Evolutionary conservation across 2,329 filamentous ascomycete species (phyloP), one percentile per base, ranked within the genome.

Genomic region (Cryoendolithus antarcticus): DNA sequence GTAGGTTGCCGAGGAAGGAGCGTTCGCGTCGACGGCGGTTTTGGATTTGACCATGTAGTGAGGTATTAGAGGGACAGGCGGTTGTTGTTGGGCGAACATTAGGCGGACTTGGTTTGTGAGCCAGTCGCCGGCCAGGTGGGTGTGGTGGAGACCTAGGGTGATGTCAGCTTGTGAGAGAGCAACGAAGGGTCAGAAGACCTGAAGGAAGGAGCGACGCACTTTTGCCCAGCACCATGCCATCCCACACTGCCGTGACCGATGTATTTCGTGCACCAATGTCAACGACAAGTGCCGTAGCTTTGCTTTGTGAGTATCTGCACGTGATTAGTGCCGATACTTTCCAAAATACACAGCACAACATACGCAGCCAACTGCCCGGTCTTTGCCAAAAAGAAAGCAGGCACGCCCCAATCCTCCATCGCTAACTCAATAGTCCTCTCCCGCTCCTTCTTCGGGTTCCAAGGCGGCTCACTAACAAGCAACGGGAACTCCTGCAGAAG

Each of bases 371-470:
- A 74, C 32, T 95, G 88, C 19, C 89, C 86, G 38, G 80, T 93
- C 55, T 85, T 79, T 46, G 85, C 85, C 44, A 96, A 70, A 73
- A 89, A 98, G 62, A 95, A 96, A 4, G 91, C 91, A 11, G 91
- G 91, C 40, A 82, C 82, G 21, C 86, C 88, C 86, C 91, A 98
- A 56, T 78, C 84, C 70, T 98, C 91, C 80, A 98, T 95, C 43
- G 86, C 86, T 46, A 96, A 78, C 66, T 98, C 91, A 54, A 95
- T 89, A 31, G 82, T 80, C 73, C 91, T 93, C 66, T 98, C 91
- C 44, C 93, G 74, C 44, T 82, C 77, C 67, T 95, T 95, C 32
- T 75, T 63, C 19, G 78, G 73, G 63, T 94, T 96, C 88, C 89
- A 96, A 8, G 85, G 82, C 9, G 88, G 83, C 63, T 98, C 91